Conservation (phyloP, 2,329 filamentous ascomycete species). For the Talaromyces sp. region DNA sequence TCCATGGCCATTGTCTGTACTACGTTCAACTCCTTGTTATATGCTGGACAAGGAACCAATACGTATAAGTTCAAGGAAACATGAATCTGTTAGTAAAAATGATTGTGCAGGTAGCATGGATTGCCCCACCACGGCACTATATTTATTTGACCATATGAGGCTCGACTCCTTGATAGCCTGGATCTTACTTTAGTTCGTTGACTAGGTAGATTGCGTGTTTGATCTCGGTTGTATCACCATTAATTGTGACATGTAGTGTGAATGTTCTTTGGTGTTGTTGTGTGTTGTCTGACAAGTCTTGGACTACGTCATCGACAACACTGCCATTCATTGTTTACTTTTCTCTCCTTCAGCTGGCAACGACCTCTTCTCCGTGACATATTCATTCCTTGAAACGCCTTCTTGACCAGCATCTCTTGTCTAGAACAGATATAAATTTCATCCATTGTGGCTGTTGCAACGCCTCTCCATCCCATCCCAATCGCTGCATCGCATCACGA, state of each 20-base stretch:
- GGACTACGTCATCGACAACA: neutral
- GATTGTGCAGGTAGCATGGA: neutral
- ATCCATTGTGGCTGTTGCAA: neutral
- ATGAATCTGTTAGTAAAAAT: too few species aligned
- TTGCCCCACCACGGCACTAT: neutral
- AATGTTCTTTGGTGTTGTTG: neutral
- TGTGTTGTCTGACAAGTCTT: neutral
- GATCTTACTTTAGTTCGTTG: neutral
- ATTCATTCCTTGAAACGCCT: neutral
- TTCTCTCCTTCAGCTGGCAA: neutral
- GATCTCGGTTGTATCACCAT: too few species aligned
- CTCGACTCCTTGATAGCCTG: neutral
- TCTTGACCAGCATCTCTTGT: neutral
- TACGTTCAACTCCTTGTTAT: neutral
- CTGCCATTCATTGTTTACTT: slow-evolving; percentile 1
- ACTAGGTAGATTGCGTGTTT: neutral
- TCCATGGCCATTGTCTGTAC: neutral
- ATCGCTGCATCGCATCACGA: neutral
- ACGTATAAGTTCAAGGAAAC: neutral
- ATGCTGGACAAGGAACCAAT: neutral
- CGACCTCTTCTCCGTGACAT: neutral
- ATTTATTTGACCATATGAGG: neutral
- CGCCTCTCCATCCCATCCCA: neutral
- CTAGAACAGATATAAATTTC: neutral
- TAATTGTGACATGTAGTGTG: neutral